phyloP scores from a whole-genome alignment of 2,329 filamentous ascomycete genomes.

The Cylindrodendrum hubeiense region DNA sequence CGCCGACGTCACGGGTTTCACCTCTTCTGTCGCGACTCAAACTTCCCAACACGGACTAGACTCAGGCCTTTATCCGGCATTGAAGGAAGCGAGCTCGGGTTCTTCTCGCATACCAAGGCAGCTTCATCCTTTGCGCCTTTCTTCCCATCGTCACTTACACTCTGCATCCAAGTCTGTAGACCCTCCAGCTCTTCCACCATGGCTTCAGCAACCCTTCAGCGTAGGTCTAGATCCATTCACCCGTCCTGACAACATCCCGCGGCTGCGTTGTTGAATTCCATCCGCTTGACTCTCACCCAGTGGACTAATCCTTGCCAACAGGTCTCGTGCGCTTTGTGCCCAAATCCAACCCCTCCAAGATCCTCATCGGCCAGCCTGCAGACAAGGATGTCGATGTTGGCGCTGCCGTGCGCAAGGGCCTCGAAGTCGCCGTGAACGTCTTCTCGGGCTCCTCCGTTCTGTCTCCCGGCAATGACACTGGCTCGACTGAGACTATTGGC shows the following conservation, averaged over 20 bases:
- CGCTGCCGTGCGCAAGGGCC: slow-evolving; percentile 65
- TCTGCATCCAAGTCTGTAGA: background rate
- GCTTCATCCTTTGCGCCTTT: background rate
- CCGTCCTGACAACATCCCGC: background rate
- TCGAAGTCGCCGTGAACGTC: slow-evolving; percentile 67
- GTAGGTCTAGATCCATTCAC: slow-evolving; percentile 12
- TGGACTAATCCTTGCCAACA: slow-evolving; percentile 43
- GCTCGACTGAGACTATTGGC: slow-evolving; percentile 57
- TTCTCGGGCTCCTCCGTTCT: slow-evolving; percentile 71
- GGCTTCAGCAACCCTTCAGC: slow-evolving; percentile 40
- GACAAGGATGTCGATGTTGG: slow-evolving; percentile 68
- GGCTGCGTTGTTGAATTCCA: background rate
- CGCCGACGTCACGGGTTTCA: slow-evolving; percentile 2
- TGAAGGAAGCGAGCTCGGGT: background rate
- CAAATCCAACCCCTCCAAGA: slow-evolving; percentile 59
- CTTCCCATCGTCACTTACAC: background rate
- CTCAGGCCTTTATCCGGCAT: background rate
- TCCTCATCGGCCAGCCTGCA: slow-evolving; percentile 68
- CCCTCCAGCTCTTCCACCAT: slow-evolving; percentile 17
- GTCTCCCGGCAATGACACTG: slow-evolving; percentile 64
- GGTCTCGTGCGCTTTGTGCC: slow-evolving; percentile 72
- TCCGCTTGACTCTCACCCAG: too few species aligned
- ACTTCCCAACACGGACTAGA: background rate
- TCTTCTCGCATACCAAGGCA: background rate
- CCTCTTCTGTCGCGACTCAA: background rate